Evolutionary conservation across 2,329 filamentous ascomycete species (phyloP), one percentile per base, ranked within the genome.

Genomic region (Aspergillus brasiliensis): DNA sequence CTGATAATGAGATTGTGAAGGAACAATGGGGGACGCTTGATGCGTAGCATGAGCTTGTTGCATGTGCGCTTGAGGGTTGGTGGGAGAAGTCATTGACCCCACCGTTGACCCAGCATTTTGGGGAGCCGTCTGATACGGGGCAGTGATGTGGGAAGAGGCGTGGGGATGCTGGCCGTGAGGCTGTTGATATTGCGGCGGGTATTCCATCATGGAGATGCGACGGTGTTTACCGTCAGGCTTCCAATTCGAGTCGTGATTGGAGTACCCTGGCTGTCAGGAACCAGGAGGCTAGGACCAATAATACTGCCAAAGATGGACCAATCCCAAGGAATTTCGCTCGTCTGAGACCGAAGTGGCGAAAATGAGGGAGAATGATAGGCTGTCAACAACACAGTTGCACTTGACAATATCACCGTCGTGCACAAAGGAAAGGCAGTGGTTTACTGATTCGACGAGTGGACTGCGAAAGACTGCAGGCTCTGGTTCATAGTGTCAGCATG

Each of bases 21-120:
- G 86, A 58, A 95, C 83, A 64, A 95, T 92, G 31, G 92, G 91
- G 34, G 91, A 95, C 3, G 88, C 87, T 77, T 94, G 88, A 65
- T 85, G 86, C 65, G 83, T 83, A 71, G 84, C 80, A 56, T 84
- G 80, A 38, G 76, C 71, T 68, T 80, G 80, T 68, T 88, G 86
- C 69, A 86, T 83, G 66, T 88, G 86, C 70, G 89, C 83, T 74
- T 85, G 87, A 69, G 87, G 85, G 73, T 86, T 90, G 66, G 89
- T 88, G 51, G 90, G 89, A 28, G 90, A 92, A 37, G 89, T 87
- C 79, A 92, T 90, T 37, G 82, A 80, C 28, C 76, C 78, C 28
- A 76, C 75, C 21, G 76, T 67, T 13, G 78, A 68, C 59, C 79
- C 80, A 21, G 80, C 70, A 62, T 78, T 81, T 63, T 77, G 78